Conservation (phyloP, 2,329 filamentous ascomycete species). For the Chaetomium globosum region DNA sequence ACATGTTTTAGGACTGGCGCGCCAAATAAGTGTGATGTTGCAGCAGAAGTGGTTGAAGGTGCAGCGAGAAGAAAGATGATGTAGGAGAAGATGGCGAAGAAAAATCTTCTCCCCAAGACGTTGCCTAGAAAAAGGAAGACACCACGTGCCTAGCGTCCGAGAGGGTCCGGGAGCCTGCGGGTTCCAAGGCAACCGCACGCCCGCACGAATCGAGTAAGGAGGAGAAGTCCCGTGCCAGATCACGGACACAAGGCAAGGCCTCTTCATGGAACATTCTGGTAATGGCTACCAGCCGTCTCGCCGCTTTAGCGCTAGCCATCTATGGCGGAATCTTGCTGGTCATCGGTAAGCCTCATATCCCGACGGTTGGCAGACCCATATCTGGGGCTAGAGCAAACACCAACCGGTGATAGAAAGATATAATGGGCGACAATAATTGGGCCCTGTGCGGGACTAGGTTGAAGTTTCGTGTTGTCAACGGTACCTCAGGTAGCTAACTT, state of each 20-base stretch:
- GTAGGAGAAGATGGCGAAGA: not conserved
- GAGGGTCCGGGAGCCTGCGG: not conserved
- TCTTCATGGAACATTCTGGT: not conserved
- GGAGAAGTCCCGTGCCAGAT: not conserved
- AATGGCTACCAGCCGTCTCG: not conserved
- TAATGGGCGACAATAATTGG: too few species aligned
- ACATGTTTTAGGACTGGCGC: conserved; percentile 21
- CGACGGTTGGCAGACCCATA: not conserved
- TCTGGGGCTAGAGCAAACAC: not conserved
- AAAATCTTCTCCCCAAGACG: too few species aligned
- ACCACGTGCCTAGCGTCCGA: too few species aligned
- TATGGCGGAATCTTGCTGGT: not conserved
- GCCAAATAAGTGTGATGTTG: not conserved
- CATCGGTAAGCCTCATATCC: not conserved
- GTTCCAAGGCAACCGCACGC: not conserved
- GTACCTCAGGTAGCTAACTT: too few species aligned
- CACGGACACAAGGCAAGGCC: not conserved
- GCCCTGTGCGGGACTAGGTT: too few species aligned
- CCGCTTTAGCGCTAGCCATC: not conserved
- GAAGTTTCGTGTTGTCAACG: too few species aligned
- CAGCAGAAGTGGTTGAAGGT: not conserved
- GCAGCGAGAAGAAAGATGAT: not conserved
- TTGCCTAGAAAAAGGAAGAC: not conserved
- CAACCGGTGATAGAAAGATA: not conserved
- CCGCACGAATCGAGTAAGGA: not conserved